Percentiles rank a stretch among this genome's conserved stretches.
Evolutionary conservation across 2,329 filamentous ascomycete species (phyloP).

Genomic region (Epichloe elymi): DNA sequence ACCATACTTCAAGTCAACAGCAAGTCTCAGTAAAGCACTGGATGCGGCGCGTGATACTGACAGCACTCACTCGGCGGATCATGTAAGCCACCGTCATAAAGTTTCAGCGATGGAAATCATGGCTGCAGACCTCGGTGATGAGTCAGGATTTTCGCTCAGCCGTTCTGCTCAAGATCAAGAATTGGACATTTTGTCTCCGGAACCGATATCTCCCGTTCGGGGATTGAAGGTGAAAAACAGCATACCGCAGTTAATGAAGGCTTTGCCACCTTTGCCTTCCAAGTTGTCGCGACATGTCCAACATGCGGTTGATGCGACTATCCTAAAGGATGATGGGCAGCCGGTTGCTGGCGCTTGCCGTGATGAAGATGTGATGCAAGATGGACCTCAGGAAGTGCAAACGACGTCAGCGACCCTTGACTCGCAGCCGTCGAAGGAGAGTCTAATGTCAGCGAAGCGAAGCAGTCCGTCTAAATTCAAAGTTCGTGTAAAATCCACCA

Average conservation of each 20-base stretch:
- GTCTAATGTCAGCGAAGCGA: background rate
- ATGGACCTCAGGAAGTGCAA: background rate
- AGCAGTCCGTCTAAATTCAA: slow-evolving; percentile 15
- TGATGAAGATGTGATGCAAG: background rate
- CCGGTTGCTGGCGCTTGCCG: background rate
- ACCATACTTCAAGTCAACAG: slow-evolving; percentile 10
- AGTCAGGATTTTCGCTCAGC: slow-evolving; percentile 1
- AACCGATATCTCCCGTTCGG: slow-evolving; percentile 33
- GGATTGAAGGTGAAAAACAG: slow-evolving; percentile 34
- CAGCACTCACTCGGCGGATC: slow-evolving; percentile 1
- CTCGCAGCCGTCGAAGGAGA: background rate
- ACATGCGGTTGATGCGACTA: background rate
- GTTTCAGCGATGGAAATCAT: slow-evolving; percentile 13
- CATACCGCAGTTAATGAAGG: slow-evolving; percentile 39
- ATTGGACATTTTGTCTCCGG: slow-evolving; percentile 29
- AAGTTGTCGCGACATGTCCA: slow-evolving; percentile 8
- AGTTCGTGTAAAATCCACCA: slow-evolving; percentile 14
- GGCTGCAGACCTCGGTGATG: slow-evolving; percentile 5
- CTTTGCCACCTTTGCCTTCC: slow-evolving; percentile 31
- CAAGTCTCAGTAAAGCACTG: background rate
- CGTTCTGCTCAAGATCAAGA: slow-evolving; percentile 5
- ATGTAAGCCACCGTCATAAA: slow-evolving; percentile 12
- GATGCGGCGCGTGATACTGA: slow-evolving; percentile 1
- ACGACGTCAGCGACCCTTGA: background rate
- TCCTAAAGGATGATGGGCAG: background rate